Conservation (phyloP, 2,329 filamentous ascomycete genomes). For the Ophiostoma populinum region DNA sequence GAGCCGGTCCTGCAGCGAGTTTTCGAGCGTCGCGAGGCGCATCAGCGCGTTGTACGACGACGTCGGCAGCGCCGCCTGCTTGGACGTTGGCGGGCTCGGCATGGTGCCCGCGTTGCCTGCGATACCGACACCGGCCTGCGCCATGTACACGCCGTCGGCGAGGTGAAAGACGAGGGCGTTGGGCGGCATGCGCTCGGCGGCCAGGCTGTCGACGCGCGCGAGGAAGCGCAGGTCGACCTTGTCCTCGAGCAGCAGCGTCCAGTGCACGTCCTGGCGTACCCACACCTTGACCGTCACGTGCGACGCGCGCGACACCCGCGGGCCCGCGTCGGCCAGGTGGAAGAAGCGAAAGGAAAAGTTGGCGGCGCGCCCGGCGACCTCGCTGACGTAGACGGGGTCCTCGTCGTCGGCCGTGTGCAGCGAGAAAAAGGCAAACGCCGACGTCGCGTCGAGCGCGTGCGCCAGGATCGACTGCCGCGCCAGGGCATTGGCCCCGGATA, state of each 20-base stretch:
- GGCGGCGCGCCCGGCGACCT: constrained; percentile 60
- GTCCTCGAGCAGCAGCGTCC: constrained; percentile 52
- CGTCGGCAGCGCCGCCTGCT: constrained; percentile 33
- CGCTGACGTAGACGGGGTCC: constrained; percentile 80
- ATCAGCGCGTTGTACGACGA: constrained; percentile 81
- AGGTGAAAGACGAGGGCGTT: constrained; percentile 50
- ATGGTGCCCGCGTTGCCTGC: constrained; percentile 17
- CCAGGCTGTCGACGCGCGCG: constrained; percentile 61
- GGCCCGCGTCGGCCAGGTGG: constrained; percentile 47
- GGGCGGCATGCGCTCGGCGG: constrained; percentile 48
- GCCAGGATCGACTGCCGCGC: constrained; percentile 60
- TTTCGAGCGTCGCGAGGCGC: constrained; percentile 73
- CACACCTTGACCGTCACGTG: constrained; percentile 55
- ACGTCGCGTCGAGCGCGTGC: constrained; percentile 48
- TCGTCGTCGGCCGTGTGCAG: constrained; percentile 49
- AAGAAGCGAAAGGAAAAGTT: constrained; percentile 86
- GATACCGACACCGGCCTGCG: constrained; percentile 20
- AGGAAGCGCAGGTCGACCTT: constrained; percentile 52
- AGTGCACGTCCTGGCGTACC: constrained; percentile 34
- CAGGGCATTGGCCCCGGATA: constrained; percentile 23
- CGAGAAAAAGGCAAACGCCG: constrained; percentile 83
- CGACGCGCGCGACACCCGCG: constrained; percentile 47
- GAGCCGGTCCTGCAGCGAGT: constrained; percentile 78
- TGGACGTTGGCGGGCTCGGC: constrained; percentile 21
- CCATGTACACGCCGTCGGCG: constrained; percentile 8